phyloP scores from a whole-genome alignment of 2,329 filamentous ascomycete species.

The Trichoderma atrobrunneum region DNA sequence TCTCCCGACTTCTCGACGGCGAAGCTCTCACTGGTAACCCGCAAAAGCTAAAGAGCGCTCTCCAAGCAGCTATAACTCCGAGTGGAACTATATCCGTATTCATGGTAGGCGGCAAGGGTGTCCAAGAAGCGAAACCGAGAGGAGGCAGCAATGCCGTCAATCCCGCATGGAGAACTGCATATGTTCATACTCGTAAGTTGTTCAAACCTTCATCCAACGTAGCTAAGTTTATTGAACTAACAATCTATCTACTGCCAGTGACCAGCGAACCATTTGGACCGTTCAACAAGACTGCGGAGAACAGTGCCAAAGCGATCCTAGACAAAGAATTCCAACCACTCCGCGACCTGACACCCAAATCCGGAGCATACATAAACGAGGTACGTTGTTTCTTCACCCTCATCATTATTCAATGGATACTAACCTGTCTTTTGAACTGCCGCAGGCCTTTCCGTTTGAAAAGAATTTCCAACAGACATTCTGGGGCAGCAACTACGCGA shows the following conservation, averaged over 20 bases:
- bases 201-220: no score
- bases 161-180: slow-evolving; percentile 50
- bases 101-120: slow-evolving; percentile 45
- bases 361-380: slow-evolving; percentile 48
- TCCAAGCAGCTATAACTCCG: slow-evolving; percentile 35
- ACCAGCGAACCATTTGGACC: slow-evolving; percentile 30
- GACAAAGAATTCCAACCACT: slow-evolving; percentile 34
- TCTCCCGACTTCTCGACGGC: slow-evolving; percentile 44
- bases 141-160: slow-evolving; percentile 47
- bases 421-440: fast-evolving
- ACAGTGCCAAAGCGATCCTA: slow-evolving; percentile 28
- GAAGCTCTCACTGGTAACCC: slow-evolving; percentile 35
- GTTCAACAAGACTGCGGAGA: slow-evolving; percentile 33
- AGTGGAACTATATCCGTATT: slow-evolving; percentile 33
- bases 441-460: slow-evolving; percentile 37
- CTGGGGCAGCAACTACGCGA: slow-evolving; percentile 46
- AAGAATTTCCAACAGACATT: slow-evolving; percentile 40
- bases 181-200: slow-evolving; percentile 40
- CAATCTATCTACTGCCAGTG: slow-evolving; percentile 23
- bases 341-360: slow-evolving; percentile 38
- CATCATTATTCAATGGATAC: fast-evolving
- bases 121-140: slow-evolving; percentile 41
- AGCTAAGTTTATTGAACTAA: fast-evolving
- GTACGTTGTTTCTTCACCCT: slow-evolving; percentile 26
- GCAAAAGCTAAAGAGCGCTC: slow-evolving; percentile 36